A percentile compares a stretch with the other conserved stretches of the same genome.
Conservation (phyloP, 1,139 yeast genomes). For the Magnusiomyces magnusii region DNA sequence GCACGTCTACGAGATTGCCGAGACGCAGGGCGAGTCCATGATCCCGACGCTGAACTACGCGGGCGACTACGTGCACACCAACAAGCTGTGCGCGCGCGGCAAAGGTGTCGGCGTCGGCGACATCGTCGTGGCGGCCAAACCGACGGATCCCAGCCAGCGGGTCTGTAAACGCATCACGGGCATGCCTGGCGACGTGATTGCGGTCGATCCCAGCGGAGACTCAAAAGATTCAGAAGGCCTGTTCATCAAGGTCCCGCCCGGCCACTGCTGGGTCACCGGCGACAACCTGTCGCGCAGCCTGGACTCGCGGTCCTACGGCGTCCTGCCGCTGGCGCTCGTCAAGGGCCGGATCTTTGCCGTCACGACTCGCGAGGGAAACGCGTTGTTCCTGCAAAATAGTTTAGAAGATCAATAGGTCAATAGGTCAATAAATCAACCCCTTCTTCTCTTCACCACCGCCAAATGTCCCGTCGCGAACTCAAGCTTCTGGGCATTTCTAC, state of each 20-base stretch:
- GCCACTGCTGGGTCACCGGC: conserved; percentile 97
- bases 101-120: conserved; percentile 69
- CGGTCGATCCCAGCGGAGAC: conserved; percentile 54
- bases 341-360: conserved; percentile 63
- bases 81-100: conserved; percentile 54
- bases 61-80: conserved; percentile 74
- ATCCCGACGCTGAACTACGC: conserved; percentile 73
- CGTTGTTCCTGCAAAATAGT: background rate
- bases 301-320: conserved; percentile 85
- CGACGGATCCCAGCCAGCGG: conserved; percentile 77
- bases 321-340: conserved; percentile 77
- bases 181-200: conserved; percentile 85
- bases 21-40: conserved; percentile 92
- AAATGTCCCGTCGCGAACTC: too few relatives aligned
- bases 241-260: conserved; percentile 32
- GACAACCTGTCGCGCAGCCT: conserved; percentile 84
- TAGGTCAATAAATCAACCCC: too few relatives aligned
- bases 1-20: conserved; percentile 65
- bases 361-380: background rate
- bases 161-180: conserved; percentile 93
- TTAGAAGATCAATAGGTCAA: too few relatives aligned
- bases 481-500: too few relatives aligned
- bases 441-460: too few relatives aligned
- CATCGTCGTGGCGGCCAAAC: conserved; percentile 79
- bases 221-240: conserved; percentile 21